These are phyloP conservation scores for Stagonosporopsis chrysanthemi DNA, from an alignment of 2,329 filamentous ascomycete species.

Conservation along the genomic window DNA sequence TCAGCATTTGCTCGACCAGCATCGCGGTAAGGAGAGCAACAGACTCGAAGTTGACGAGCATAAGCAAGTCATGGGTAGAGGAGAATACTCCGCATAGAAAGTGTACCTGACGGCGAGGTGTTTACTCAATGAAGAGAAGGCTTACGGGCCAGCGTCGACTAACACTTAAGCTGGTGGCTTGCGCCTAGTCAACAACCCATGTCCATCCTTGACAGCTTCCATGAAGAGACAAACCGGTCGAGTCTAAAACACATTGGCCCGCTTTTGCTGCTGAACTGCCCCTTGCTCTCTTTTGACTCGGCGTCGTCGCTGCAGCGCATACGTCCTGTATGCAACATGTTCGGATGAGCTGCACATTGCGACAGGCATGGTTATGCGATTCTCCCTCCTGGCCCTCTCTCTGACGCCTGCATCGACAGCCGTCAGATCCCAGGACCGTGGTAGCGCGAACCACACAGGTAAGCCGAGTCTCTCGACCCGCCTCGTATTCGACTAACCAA, in stretches of 20 bases:
- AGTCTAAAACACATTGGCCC: slow-evolving; percentile 25
- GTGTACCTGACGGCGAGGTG: background rate
- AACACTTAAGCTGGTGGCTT: slow-evolving; percentile 10
- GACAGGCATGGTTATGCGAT: slow-evolving; percentile 26
- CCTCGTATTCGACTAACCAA: slow-evolving; percentile 39
- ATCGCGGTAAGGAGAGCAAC: background rate
- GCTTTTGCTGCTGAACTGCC: slow-evolving; percentile 27
- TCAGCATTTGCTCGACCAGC: background rate
- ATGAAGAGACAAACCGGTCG: slow-evolving; percentile 20
- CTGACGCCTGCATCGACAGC: slow-evolving; percentile 26
- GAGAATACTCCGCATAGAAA: background rate
- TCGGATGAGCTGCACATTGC: slow-evolving; percentile 29
- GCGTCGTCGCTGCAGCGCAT: slow-evolving; percentile 26
- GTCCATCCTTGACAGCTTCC: slow-evolving; percentile 5
- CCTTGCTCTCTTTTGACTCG: slow-evolving; percentile 23
- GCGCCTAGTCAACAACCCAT: slow-evolving; percentile 18
- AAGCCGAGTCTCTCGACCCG: slow-evolving; percentile 26
- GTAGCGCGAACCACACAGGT: slow-evolving; percentile 34
- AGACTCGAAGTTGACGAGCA: background rate
- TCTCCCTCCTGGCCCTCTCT: slow-evolving; percentile 24
- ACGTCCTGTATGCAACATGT: slow-evolving; percentile 30
- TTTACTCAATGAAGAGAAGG: slow-evolving; percentile 6
- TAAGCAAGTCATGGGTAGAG: background rate
- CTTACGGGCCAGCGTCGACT: slow-evolving; percentile 22
- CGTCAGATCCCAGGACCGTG: slow-evolving; percentile 30